These are phyloP conservation scores for Wickerhamomyces canadensis DNA, from an alignment of 805 yeast genomes.

Conservation along the genomic window DNA sequence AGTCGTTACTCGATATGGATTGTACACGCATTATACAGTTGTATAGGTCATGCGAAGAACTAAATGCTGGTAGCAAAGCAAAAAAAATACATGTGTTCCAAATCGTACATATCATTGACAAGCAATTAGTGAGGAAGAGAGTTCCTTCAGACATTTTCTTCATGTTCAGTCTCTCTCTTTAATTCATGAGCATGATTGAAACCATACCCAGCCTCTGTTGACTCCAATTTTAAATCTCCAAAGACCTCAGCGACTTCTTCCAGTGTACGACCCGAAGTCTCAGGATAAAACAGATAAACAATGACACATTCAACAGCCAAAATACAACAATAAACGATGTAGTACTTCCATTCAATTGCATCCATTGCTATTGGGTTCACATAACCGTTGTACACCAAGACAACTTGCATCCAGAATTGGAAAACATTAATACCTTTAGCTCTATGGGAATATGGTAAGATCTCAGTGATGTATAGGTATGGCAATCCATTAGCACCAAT, in stretches of 20 bases:
- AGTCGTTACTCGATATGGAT: too few species aligned
- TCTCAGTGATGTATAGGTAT: constrained; percentile 38
- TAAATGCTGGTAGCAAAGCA: too few species aligned
- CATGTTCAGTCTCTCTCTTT: too few species aligned
- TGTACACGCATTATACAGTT: too few species aligned
- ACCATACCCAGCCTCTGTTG: constrained; percentile 1
- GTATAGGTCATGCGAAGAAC: too few species aligned
- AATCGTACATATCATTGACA: too few species aligned
- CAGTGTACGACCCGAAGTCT: constrained; percentile 33
- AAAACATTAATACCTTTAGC: constrained; percentile 19
- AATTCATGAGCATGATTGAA: too few species aligned
- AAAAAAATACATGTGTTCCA: too few species aligned
- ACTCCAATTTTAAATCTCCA: constrained; percentile 18
- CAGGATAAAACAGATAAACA: constrained; percentile 29
- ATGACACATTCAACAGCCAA: constrained; percentile 24
- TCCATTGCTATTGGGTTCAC: constrained; percentile 34
- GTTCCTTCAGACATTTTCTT: too few species aligned
- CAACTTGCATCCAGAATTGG: constrained; percentile 14
- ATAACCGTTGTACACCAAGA: constrained; percentile 27
- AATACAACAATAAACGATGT: constrained; percentile 30
- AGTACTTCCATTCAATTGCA: constrained; percentile 30
- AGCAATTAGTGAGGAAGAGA: too few species aligned
- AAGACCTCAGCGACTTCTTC: constrained; percentile 34
- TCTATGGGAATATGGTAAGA: constrained; percentile 27
- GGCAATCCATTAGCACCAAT: constrained; percentile 41